Evolutionary conservation across 345 rosid species (phyloP), one percentile per base, ranked within the genome.

Genomic region (Trapa incisa): DNA sequence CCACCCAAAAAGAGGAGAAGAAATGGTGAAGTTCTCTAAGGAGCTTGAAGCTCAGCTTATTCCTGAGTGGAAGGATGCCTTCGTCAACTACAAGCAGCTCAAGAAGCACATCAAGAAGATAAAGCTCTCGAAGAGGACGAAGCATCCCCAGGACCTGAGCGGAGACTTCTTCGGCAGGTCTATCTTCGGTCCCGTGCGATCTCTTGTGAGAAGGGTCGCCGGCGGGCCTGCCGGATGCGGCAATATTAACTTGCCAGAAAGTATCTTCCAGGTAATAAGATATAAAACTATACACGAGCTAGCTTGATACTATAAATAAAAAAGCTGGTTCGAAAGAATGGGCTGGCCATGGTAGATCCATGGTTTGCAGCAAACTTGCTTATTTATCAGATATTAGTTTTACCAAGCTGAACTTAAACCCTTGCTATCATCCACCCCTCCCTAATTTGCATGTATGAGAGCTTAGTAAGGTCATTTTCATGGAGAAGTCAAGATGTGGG

Each of bases 21-120:
- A 70, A 83, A 94, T 95, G 99, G 98, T 95, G 84, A 95, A 95
- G 82, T 95, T 95, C 80, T 95, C 99, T 0, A 95, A 89, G 73
- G 92, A 95, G 80, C 84, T 95, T 1, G 96, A 91, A 65, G 99
- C 99, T 74, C 99, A 95, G 68, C 82, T 95, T 0, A 95, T 95
- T 64, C 99, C 99, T 0, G 98, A 95, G 74, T 95, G 99, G 99
- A 95, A 88, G 67, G 98, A 87, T 15, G 96, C 96, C 48, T 95
- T 91, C 61, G 99, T 89, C 37, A 85, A 91, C 75, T 95, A 95
- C 70, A 78, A 96, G 85, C 83, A 84, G 58, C 92, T 91, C 42
- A 95, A 95, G 72, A 95, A 95, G 73, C 94, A 87, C 32, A 65
- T 95, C 3, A 95, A 89, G 71, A 91, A 86, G 71, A 86, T 95